Base-by-base conservation (phyloP, 2,329 filamentous ascomycete genomes). In the Phialophora tarda region DNA sequence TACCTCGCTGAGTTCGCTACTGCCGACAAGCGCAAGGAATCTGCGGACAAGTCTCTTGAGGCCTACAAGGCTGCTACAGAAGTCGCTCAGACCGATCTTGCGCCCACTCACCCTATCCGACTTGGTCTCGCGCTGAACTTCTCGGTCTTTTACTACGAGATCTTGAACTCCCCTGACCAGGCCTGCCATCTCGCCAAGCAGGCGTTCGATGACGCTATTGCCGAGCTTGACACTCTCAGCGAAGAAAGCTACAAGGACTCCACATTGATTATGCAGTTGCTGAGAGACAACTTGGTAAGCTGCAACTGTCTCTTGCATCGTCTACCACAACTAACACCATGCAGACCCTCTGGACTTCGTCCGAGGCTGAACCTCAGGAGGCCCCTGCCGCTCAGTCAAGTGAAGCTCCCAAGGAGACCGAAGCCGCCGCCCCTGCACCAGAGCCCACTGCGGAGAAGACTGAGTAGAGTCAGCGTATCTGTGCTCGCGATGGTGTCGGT, bases 201-300 rank as follows among this genome's bases (percentile, higher is more conserved):
- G 81, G 92, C 92, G 66, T 96, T 96, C 78, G 92, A 96, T 78
- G 94, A 98, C 82, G 94, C 94, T 74, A 97, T 97, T 87, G 93
- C 93, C 76, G 93, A 97, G 86, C 91, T 97, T 74, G 93, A 97
- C 82, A 97, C 93, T 74, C 86, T 97, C 74, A 96, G 91, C 80
- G 93, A 97, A 88, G 93, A 97, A 87, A 96, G 92, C 88, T 97
- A 97, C 91, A 96, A 96, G 89, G 93, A 97, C 85, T 96, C 92
- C 55, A 97, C 93, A 71, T 89, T 97, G 77, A 97, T 97, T 84
- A 97, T 97, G 93, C 93, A 97, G 86, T 91, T 97, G 71, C 90
- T 97, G 79, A 91, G 93, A 80, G 93, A 97, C 85, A 97, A 97
- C 88, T 81, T 97, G 80, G 92, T 96, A 86, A 73, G 87, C 80